A percentile compares a stretch with the other conserved stretches of the same genome.
Evolutionary conservation across 805 yeast species (phyloP).

Genomic region (Candida montana): DNA sequence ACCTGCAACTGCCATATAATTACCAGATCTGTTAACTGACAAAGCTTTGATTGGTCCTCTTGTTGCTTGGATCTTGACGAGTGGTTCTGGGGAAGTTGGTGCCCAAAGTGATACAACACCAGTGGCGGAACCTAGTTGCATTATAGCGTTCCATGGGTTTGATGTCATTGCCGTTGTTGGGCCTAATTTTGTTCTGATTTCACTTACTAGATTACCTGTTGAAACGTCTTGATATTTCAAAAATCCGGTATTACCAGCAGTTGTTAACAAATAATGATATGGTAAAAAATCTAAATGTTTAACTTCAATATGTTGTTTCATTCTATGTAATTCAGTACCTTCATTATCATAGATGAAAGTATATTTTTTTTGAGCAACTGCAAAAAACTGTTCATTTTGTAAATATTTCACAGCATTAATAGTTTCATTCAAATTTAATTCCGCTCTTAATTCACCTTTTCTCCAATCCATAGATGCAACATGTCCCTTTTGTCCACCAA

Average conservation of each 20-base stretch:
- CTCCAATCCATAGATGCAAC: slow-evolving; percentile 96
- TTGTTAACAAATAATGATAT: slow-evolving; percentile 80
- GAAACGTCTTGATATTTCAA: slow-evolving; percentile 93
- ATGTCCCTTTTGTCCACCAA: slow-evolving; percentile 92
- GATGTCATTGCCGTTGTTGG: slow-evolving; percentile 85
- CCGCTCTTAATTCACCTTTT: slow-evolving; percentile 74
- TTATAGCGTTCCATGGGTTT: slow-evolving; percentile 93
- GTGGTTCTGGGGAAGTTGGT: slow-evolving; percentile 79
- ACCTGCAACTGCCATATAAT: slow-evolving; percentile 90
- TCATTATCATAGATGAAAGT: slow-evolving; percentile 86
- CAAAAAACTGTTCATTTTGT: slow-evolving; percentile 90
- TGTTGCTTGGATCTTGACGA: slow-evolving; percentile 67
- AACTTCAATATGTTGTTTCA: slow-evolving; percentile 85
- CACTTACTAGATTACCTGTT: slow-evolving; percentile 82
- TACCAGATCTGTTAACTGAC: slow-evolving; percentile 87
- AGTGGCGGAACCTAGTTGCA: slow-evolving; percentile 88
- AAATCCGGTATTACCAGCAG: slow-evolving; percentile 87
- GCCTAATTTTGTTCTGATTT: slow-evolving; percentile 81
- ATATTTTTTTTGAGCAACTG: slow-evolving; percentile 94
- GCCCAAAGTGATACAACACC: slow-evolving; percentile 95
- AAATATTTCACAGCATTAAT: slow-evolving; percentile 85
- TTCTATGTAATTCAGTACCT: slow-evolving; percentile 87
- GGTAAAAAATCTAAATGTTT: slow-evolving; percentile 84
- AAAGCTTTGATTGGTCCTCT: slow-evolving; percentile 85
- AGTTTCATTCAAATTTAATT: slow-evolving; percentile 81